Evolutionary conservation across 495 filamentous ascomycete genomes (phyloP), one percentile per base, ranked within the genome.

Genomic region (Aspergillus haitiensis): DNA sequence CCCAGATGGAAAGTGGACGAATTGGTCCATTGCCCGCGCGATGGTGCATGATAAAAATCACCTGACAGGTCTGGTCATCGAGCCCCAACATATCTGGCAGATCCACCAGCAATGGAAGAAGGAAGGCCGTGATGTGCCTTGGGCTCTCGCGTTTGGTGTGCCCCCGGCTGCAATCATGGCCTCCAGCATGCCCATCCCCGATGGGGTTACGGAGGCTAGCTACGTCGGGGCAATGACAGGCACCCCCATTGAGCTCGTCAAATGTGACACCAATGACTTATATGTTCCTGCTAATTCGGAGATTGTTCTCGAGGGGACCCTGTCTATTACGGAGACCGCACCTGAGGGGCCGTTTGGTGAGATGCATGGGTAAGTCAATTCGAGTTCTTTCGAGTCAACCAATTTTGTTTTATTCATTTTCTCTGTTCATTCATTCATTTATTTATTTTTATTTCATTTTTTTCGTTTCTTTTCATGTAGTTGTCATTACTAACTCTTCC

Each of bases 91-190:
- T 42, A 70, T 73, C 48, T 64, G 71, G 35, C 54, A 64, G 37
- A 76, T 78, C 18, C 59, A 63, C 15, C 64, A 76, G 52, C 66
- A 67, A 64, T 78, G 72, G 73, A 74, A 72, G 47, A 64, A 67
- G 6, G 61, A 60, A n/a, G 69, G 67, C 11, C 48, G 70, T 15
- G 72, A 76, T 54, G 63, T 70, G 40, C 75, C 75, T 0, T 78
- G 67, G 67, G 72, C 74, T 9, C 58, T 74, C 0, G 61, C 58
- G 11, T 72, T 76, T 35, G 75, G 75, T 18, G 75, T 75, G 2
- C 75, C 73, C 1, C 73, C 75, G 0, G 74, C 72, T 2, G 75
- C 74, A 0, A 71, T 74, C 44, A 76, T 78, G 70, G 71, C 64
- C 1, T 58, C 65, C 0, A 62, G 64, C 31, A 78, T 75, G 72